Evolutionary conservation across 1,284 basidiomycete species (phyloP), one percentile per base, ranked within the genome.

Genomic region (Trichosporon sp.): DNA sequence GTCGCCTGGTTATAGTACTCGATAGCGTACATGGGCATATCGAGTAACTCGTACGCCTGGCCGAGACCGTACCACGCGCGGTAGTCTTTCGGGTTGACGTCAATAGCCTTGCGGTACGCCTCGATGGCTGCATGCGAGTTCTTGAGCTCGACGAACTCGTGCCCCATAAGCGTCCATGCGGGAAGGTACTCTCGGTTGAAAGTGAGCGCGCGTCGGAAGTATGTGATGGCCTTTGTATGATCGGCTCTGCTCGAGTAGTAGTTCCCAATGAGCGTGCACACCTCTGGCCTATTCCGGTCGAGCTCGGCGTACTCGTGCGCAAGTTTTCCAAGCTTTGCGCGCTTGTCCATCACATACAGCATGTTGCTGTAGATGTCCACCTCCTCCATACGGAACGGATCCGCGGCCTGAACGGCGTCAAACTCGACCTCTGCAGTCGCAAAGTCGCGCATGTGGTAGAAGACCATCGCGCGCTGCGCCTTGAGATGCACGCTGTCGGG

Each of bases 111-210:
- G 57, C 96, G 86, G 81, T 99, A 99, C 29, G 94, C 92, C 80
- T 98, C 96, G 62, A 98, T 95, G 1, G 96, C 96, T 2, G 96
- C 95, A 83, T 98, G 95, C 16, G 92, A 92, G 80, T 99, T 99
- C 81, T 98, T 98, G 85, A 98, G 88, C 82, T 99, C 96, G 61
- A 99, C 90, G 75, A 93, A 99, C 79, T 98, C 96, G 79, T 99
- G 96, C 0, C 96, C 96, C 89, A 99, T 93, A 67, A 99, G 80
- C n/a, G 95, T 98, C 96, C 96, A 99, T 4, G 96, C 96, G 3
- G 92, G 90, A 23, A 98, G 84, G 79, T 95, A 99, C 5, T 91
- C 93, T 67, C 90, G 86, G 79, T 99, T 95, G 58, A 99, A 86
- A 72, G 95, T 89, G 19, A 95, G 90, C 9, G 95, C 95, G 64